Conservation (phyloP, 2,329 filamentous ascomycete genomes). For the Colletotrichum tanaceti region DNA sequence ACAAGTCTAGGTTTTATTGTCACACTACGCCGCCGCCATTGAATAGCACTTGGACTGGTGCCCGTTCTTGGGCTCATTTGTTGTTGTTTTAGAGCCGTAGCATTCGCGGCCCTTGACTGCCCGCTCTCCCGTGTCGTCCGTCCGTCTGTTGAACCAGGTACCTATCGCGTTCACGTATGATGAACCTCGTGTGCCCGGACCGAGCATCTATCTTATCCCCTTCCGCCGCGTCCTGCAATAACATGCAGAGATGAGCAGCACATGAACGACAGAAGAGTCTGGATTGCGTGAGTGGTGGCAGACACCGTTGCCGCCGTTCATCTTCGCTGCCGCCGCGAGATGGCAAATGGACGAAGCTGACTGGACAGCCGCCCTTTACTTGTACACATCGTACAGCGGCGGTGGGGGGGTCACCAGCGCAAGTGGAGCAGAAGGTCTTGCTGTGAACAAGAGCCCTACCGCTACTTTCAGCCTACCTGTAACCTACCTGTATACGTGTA, state of each 20-base stretch:
- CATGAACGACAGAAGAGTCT: conserved; percentile 2
- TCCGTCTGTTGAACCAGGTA: background rate
- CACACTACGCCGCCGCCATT: conserved; percentile 35
- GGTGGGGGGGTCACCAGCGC: too few relatives aligned
- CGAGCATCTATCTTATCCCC: background rate
- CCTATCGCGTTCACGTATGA: background rate
- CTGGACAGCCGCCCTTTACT: conserved; percentile 6
- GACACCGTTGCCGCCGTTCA: conserved; percentile 8
- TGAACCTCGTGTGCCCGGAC: conserved; percentile 6
- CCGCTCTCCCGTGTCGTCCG: background rate
- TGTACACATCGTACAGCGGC: too few relatives aligned
- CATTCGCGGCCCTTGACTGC: background rate
- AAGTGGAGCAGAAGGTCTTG: conserved; percentile 2
- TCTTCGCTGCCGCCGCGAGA: conserved; percentile 22
- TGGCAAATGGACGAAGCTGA: conserved; percentile 17
- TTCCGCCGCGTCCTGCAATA: conserved; percentile 1
- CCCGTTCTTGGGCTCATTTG: conserved; percentile 26
- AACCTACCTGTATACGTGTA: too few relatives aligned
- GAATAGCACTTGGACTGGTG: conserved; percentile 19
- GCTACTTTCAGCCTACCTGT: too few relatives aligned
- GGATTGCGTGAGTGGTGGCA: background rate
- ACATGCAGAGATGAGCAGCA: conserved; percentile 13
- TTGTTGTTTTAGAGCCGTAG: conserved; percentile 22
- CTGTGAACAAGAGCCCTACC: conserved; percentile 6
- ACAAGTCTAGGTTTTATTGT: background rate